Evolutionary conservation across 1,284 basidiomycete genomes (phyloP).

Genomic region (Peniophora sp.): DNA sequence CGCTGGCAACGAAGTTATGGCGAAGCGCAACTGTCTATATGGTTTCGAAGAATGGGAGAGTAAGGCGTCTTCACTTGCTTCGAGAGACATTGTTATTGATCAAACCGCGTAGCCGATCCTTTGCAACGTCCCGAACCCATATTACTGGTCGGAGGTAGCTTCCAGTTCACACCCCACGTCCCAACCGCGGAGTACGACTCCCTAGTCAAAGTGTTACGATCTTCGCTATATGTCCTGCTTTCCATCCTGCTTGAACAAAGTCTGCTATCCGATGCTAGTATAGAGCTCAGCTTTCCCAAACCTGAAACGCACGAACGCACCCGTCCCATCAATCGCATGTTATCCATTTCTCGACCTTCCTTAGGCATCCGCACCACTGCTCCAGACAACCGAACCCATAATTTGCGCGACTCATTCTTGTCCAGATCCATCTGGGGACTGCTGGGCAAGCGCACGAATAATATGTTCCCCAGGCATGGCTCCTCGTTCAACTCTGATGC

Average conservation of each 20-base stretch:
- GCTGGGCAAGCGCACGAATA: constrained; percentile 34
- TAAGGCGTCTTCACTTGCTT: constrained; percentile 19
- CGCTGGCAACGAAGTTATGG: constrained; percentile 17
- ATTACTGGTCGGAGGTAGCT: constrained; percentile 51
- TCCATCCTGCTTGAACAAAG: constrained; percentile 57
- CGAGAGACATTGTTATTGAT: not conserved
- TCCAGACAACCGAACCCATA: constrained; percentile 7
- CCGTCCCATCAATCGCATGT: constrained; percentile 12
- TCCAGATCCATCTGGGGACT: constrained; percentile 30
- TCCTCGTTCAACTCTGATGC: constrained; percentile 19
- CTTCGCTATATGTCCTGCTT: constrained; percentile 49
- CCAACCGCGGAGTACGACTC: constrained; percentile 33
- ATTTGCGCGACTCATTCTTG: constrained; percentile 19
- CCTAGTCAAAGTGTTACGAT: constrained; percentile 40
- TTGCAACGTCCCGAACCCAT: constrained; percentile 15
- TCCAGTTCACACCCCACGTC: constrained; percentile 38
- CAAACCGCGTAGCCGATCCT: not conserved
- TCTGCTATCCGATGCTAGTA: constrained; percentile 41
- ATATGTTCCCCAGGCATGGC: constrained; percentile 20
- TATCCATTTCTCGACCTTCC: not conserved
- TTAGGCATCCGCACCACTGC: not conserved
- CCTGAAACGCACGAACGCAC: constrained; percentile 8
- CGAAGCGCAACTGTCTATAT: constrained; percentile 28
- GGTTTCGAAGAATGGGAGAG: constrained; percentile 45
- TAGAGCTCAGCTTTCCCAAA: constrained; percentile 37